Percentiles rank a stretch among this genome's conserved stretches.
Evolutionary conservation across 495 filamentous ascomycete species (phyloP).

Genomic region (Xylaria flabelliformis): DNA sequence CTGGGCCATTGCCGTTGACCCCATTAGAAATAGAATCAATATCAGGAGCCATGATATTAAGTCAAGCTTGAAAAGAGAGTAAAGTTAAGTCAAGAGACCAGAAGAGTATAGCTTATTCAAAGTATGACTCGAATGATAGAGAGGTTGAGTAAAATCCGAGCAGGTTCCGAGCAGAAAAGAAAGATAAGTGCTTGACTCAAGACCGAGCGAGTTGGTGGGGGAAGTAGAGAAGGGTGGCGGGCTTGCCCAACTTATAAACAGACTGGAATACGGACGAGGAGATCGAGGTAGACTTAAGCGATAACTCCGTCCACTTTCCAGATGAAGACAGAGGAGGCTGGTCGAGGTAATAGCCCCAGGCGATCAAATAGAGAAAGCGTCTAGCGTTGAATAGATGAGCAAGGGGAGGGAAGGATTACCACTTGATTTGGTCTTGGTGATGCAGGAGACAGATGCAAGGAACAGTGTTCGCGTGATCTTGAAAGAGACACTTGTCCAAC

Average conservation of each 20-base stretch:
- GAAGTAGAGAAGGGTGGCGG: conserved; percentile 5
- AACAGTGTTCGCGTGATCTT: neutral
- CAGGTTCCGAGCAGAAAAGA: neutral
- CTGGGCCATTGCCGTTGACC: conserved; percentile 28
- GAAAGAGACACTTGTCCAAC: conserved; percentile 21
- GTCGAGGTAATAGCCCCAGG: neutral
- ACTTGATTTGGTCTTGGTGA: neutral
- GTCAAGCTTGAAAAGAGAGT: conserved; percentile 9
- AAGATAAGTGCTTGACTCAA: conserved; percentile 7
- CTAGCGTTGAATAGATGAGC: neutral
- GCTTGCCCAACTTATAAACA: conserved; percentile 24
- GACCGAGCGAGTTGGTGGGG: neutral
- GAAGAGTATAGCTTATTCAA: neutral
- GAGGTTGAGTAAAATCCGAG: neutral
- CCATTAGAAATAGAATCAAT: conserved; percentile 55
- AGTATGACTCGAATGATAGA: neutral
- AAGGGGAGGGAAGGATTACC: conserved; percentile 7
- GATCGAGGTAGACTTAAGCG: neutral
- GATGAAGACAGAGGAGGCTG: conserved; percentile 7
- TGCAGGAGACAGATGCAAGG: neutral
- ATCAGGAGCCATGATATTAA: conserved; percentile 58
- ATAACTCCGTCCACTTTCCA: conserved; percentile 8
- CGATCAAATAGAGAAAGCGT: neutral
- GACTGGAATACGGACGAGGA: neutral
- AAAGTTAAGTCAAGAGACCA: conserved; percentile 3